Percentiles rank a stretch among this genome's conserved stretches.
These are phyloP conservation scores for Neofusicoccum parvum DNA, from an alignment of 2,329 filamentous ascomycete genomes.

Conservation along the genomic window DNA sequence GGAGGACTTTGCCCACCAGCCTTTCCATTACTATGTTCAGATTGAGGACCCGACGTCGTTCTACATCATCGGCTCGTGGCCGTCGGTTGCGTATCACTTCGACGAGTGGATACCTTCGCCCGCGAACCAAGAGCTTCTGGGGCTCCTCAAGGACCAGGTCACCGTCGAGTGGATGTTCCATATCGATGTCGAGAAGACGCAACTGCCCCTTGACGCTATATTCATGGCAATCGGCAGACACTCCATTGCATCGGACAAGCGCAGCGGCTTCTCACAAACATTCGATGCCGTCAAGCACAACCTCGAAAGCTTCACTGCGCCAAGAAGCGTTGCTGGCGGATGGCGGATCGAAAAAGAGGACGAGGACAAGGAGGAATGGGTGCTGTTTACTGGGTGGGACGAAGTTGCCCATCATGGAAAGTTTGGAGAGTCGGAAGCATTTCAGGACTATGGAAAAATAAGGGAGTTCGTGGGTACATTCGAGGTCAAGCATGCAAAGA, in stretches of 20 bases:
- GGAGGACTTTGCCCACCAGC: conserved; percentile 38
- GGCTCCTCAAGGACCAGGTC: conserved; percentile 39
- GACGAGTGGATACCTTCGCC: conserved; percentile 46
- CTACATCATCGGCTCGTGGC: conserved; percentile 53
- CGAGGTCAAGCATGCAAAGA: conserved; percentile 32
- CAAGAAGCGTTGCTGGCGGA: conserved; percentile 36
- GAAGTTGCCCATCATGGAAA: conserved; percentile 37
- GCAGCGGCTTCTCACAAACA: conserved; percentile 29
- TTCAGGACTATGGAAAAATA: conserved; percentile 31
- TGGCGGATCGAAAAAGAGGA: conserved; percentile 44
- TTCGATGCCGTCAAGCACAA: conserved; percentile 31
- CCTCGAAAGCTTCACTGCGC: conserved; percentile 32
- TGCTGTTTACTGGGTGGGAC: conserved; percentile 46
- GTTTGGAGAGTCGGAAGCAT: conserved; percentile 39
- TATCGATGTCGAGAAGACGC: conserved; percentile 40
- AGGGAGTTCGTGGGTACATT: conserved; percentile 25
- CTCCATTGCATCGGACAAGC: conserved; percentile 33
- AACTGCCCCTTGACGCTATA: conserved; percentile 33
- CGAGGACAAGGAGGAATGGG: conserved; percentile 43
- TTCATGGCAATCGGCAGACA: conserved; percentile 39
- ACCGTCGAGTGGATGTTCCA: conserved; percentile 49
- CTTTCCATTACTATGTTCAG: conserved; percentile 46
- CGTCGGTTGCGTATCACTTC: conserved; percentile 45
- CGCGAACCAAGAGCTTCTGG: conserved; percentile 45
- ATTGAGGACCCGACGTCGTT: conserved; percentile 44